Evolutionary conservation across 2,329 filamentous ascomycete species (phyloP).

Genomic region (Chrysoporthe cubensis): DNA sequence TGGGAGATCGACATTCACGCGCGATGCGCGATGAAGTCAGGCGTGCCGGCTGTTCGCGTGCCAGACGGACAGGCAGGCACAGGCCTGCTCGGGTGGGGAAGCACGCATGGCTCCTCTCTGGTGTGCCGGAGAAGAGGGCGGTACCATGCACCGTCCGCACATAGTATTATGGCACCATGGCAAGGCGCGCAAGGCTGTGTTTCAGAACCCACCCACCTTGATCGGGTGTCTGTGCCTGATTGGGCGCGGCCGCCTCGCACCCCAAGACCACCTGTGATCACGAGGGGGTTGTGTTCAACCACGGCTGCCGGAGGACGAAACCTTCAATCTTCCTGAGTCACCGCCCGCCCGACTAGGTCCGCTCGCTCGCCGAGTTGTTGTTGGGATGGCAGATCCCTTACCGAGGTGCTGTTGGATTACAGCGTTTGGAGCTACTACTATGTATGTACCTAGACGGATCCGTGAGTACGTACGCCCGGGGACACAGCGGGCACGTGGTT

Average conservation of each 20-base stretch:
- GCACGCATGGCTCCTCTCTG: neutral
- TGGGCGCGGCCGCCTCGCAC: neutral
- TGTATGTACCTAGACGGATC: neutral
- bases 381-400: neutral
- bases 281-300: neutral
- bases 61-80: too few relatives aligned
- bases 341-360: neutral
- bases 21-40: slow-evolving; percentile 9
- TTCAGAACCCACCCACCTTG: slow-evolving; percentile 8
- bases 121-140: neutral
- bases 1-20: slow-evolving; percentile 1
- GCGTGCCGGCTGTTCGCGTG: too few relatives aligned
- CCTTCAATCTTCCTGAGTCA: neutral
- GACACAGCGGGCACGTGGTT: neutral
- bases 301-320: neutral
- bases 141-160: neutral
- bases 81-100: neutral
- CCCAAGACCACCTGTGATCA: slow-evolving; percentile 14
- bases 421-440: neutral
- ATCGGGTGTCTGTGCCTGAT: neutral
- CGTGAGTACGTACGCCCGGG: neutral
- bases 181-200: slow-evolving; percentile 13
- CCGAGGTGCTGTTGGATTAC: too few relatives aligned
- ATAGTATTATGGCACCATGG: neutral
- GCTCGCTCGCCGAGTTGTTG: neutral